Conservation (phyloP, 106 monocot species). For the Posidonia australis region DNA sequence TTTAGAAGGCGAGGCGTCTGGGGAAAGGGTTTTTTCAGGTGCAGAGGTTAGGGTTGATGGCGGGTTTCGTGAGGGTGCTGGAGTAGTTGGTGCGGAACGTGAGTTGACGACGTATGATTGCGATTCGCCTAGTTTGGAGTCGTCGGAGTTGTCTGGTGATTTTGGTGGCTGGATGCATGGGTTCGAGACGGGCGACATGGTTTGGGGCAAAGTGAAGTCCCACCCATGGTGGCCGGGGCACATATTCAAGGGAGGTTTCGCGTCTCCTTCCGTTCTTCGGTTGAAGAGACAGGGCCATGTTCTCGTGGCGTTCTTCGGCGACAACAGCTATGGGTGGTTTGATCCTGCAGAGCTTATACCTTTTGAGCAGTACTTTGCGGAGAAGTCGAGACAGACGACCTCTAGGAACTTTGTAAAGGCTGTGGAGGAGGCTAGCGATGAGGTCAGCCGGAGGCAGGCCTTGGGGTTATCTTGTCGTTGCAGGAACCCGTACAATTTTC, state of each 20-base stretch:
- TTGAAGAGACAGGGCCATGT: slow-evolving; percentile 40
- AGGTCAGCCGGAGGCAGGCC: slow-evolving; percentile 42
- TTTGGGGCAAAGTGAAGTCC: slow-evolving; percentile 99
- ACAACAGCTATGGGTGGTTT: slow-evolving; percentile 97
- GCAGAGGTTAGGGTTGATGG: not conserved
- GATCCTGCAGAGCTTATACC: slow-evolving; percentile 65
- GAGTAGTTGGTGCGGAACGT: not conserved
- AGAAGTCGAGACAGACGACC: slow-evolving; percentile 49
- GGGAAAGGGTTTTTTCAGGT: not conserved
- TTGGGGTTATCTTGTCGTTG: slow-evolving; percentile 64
- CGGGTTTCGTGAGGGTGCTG: not conserved
- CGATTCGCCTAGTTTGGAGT: slow-evolving; percentile 9
- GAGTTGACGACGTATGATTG: not conserved
- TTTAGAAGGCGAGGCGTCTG: not conserved
- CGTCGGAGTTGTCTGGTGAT: not conserved
- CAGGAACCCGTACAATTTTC: slow-evolving; percentile 34
- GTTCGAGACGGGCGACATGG: slow-evolving; percentile 69
- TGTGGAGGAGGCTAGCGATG: slow-evolving; percentile 71
- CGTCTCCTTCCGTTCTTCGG: slow-evolving; percentile 34
- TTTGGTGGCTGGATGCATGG: slow-evolving; percentile 30
- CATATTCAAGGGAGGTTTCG: slow-evolving; percentile 61
- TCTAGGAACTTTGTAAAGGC: slow-evolving; percentile 44
- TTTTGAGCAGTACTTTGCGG: slow-evolving; percentile 45
- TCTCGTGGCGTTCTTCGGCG: slow-evolving; percentile 90
- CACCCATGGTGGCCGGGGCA: slow-evolving; percentile 99